Evolutionary conservation across 306 rosid genomes (phyloP).

Genomic region (Cucumis sativus): Cucumber_9930_V3 NC_026655.2:20406001-20406500

Average conservation of each 20-base stretch:
- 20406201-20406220: constrained; percentile 41
- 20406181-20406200: constrained; percentile 34
- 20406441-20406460: not conserved
- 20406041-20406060: constrained; percentile 56
- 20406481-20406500: not conserved
- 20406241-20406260: constrained; percentile 90
- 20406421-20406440: not conserved
- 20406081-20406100: constrained; percentile 37
- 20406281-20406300: not conserved
- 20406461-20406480: not conserved
- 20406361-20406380: constrained; percentile 23
- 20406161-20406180: constrained; percentile 18
- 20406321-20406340: constrained; percentile 25
- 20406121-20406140: constrained; percentile 28
- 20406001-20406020: constrained; percentile 41
- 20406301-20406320: constrained; percentile 38
- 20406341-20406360: constrained; percentile 35
- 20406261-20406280: constrained; percentile 31
- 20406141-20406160: constrained; percentile 27
- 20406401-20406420: not conserved
- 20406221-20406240: constrained; percentile 43
- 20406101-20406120: constrained; percentile 37
- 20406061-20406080: constrained; percentile 39
- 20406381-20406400: constrained; percentile 49
- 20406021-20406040: constrained; percentile 51